Conservation (phyloP, 129 eudicot genomes). For the Helianthus tuberosus region DNA sequence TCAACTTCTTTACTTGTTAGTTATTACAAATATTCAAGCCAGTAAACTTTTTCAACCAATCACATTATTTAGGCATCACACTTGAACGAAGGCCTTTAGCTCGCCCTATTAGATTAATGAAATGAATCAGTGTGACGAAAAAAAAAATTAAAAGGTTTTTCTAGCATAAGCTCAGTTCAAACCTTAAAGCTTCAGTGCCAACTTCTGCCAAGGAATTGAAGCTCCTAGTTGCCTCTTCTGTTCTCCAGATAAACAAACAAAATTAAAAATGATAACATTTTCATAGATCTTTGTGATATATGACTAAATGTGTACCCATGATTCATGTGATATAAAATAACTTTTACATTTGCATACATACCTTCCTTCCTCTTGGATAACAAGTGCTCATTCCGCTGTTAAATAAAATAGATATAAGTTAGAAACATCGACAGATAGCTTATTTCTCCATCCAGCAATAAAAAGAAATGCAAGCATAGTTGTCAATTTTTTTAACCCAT, state of each 20-base stretch:
- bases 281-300: background rate
- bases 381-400: conserved; percentile 75
- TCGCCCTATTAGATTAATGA: no score
- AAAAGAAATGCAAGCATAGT: background rate
- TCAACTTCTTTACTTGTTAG: no score
- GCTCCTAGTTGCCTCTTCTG: conserved; percentile 91
- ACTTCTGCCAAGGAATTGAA: conserved; percentile 69
- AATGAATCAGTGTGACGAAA: background rate
- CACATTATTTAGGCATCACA: background rate
- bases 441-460: no score
- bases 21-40: no score
- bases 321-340: background rate
- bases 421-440: no score
- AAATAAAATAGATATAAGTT: conserved; percentile 6
- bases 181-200: conserved; percentile 69
- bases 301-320: no score
- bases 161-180: conserved; percentile 26
- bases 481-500: background rate
- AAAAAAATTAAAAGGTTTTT: background rate
- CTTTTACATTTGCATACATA: conserved; percentile 25
- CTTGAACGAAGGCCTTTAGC: no score
- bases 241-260: conserved; percentile 23
- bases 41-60: background rate
- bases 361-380: conserved; percentile 84
- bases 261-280: background rate